A percentile compares a stretch with the other conserved stretches of the same genome.
Conservation (phyloP, 345 rosid species). For the Triadica sebifera region DNA sequence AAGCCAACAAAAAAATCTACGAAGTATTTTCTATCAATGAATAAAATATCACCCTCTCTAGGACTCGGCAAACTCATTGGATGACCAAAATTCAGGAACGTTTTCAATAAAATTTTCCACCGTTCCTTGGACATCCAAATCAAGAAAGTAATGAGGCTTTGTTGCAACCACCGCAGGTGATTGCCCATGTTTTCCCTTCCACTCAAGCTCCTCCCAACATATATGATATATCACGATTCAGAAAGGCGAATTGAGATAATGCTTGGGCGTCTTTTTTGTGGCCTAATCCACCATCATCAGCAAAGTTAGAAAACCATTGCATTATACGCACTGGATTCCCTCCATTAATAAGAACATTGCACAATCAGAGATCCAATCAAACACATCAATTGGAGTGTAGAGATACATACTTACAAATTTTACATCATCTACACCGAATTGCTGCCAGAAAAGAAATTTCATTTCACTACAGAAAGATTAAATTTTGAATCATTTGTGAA, state of each 20-base stretch:
- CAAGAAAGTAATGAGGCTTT: conserved; percentile 93
- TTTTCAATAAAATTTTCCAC: conserved; percentile 72
- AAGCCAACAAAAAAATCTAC: conserved; percentile 52
- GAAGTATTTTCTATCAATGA: conserved; percentile 62
- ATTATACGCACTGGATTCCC: conserved; percentile 54
- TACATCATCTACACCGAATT: neutral
- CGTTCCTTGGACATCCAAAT: conserved; percentile 68
- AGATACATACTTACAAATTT: neutral
- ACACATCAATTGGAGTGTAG: neutral
- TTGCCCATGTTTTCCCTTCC: conserved; percentile 95
- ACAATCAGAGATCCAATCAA: neutral
- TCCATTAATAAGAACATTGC: conserved; percentile 25
- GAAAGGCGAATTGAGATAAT: conserved; percentile 77
- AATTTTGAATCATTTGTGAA: neutral
- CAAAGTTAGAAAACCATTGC: conserved; percentile 76
- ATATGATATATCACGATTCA: conserved; percentile 82
- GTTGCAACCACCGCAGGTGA: conserved; percentile 95
- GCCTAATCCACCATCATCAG: conserved; percentile 53
- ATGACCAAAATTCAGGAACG: conserved; percentile 91
- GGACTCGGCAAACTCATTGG: conserved; percentile 72
- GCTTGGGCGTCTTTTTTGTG: conserved; percentile 86
- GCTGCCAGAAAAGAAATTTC: neutral
- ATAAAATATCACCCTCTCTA: conserved; percentile 76
- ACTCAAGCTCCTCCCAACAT: conserved; percentile 96
- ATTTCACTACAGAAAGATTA: neutral